Conservation (phyloP, 208 protist species). For the Leishmania amazonensis region DNA sequence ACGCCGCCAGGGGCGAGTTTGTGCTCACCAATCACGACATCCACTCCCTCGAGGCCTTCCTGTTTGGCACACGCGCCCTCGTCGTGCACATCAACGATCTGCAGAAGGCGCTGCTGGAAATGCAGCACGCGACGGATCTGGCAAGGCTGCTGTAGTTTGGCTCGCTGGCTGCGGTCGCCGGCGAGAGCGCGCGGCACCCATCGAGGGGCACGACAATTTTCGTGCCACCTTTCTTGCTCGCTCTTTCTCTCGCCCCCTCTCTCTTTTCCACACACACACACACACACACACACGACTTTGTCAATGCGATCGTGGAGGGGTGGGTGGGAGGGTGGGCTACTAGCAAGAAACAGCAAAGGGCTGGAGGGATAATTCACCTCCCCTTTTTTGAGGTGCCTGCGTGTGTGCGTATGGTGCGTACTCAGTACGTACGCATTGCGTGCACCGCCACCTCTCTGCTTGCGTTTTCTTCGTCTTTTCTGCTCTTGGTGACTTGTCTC, state of each 20-base stretch:
- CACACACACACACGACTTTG: too few relatives aligned
- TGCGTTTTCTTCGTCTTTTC: background rate
- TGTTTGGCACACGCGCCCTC: slow-evolving; percentile 77
- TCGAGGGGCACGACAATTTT: too few relatives aligned
- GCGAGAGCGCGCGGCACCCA: background rate
- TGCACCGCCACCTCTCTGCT: background rate
- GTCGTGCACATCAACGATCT: slow-evolving; percentile 80
- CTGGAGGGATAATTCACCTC: background rate
- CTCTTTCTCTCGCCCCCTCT: background rate
- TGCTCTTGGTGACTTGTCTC: background rate
- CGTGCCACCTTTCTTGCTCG: background rate
- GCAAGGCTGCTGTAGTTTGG: slow-evolving; percentile 59
- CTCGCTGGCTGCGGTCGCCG: background rate
- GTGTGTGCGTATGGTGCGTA: background rate
- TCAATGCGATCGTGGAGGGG: too few relatives aligned
- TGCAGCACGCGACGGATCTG: slow-evolving; percentile 76
- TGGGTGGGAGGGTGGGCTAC: too few relatives aligned
- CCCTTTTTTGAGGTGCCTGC: background rate
- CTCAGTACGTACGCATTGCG: background rate
- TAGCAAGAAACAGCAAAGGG: background rate
- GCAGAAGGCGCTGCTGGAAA: slow-evolving; percentile 80
- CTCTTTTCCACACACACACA: too few relatives aligned
- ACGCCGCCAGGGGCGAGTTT: slow-evolving; percentile 73
- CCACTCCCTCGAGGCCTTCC: slow-evolving; percentile 88
- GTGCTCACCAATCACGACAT: slow-evolving; percentile 87